A percentile compares a stretch with the other conserved stretches of the same genome.
phyloP scores from a whole-genome alignment of 2,329 filamentous ascomycete genomes.

The Fusarium setosum region DNA sequence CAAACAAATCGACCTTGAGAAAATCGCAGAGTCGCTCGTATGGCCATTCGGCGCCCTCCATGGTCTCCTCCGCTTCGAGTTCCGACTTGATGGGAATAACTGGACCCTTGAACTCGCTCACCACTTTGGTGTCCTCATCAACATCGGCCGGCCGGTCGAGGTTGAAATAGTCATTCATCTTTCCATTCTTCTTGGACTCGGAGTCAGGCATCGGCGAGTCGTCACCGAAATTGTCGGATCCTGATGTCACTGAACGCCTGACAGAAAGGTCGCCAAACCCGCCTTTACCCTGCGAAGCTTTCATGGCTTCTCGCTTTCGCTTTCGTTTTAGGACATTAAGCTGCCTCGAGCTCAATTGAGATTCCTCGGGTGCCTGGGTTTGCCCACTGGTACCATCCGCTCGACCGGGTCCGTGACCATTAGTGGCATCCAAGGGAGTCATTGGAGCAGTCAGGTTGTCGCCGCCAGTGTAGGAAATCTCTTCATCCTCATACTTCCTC shows the following conservation, averaged over 20 bases:
- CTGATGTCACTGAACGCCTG: conserved; percentile 69
- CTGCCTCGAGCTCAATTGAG: conserved; percentile 88
- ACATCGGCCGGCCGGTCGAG: conserved; percentile 81
- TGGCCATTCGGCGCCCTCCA: conserved; percentile 89
- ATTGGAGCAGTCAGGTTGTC: conserved; percentile 57
- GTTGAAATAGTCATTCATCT: conserved; percentile 87
- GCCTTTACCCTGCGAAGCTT: conserved; percentile 86
- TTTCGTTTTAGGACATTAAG: conserved; percentile 96
- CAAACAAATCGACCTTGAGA: conserved; percentile 92
- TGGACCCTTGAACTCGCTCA: conserved; percentile 94
- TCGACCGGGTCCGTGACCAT: conserved; percentile 47
- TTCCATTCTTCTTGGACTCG: conserved; percentile 71
- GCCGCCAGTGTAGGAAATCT: conserved; percentile 70
- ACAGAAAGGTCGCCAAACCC: conserved; percentile 88
- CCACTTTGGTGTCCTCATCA: conserved; percentile 91
- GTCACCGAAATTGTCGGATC: conserved; percentile 71
- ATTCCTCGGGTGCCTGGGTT: conserved; percentile 67
- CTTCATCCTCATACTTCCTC: conserved; percentile 85
- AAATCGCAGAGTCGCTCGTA: conserved; percentile 95
- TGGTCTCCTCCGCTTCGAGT: conserved; percentile 80
- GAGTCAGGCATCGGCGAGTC: conserved; percentile 65
- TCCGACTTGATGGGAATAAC: conserved; percentile 85
- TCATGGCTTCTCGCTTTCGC: conserved; percentile 88
- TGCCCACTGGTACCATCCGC: conserved; percentile 53
- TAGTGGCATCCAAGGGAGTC: conserved; percentile 56